Conservation (phyloP, 2,329 filamentous ascomycete species). For the Sporothrix brasiliensis region DNA sequence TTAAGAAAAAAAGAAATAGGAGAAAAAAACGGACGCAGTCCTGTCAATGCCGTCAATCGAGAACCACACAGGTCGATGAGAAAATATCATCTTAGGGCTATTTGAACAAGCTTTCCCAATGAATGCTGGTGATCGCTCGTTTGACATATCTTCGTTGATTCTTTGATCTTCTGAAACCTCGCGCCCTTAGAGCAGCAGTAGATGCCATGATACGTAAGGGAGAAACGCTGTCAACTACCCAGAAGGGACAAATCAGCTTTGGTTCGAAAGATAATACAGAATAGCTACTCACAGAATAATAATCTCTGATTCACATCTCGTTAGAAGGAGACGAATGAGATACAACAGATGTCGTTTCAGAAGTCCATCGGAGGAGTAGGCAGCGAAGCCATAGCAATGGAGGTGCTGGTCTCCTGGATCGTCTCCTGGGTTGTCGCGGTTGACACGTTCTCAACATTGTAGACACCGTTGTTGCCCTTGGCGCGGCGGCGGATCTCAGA, state of each 20-base stretch:
- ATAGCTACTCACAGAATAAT: neutral
- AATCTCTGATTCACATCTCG: neutral
- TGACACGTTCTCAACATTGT: constrained; percentile 2
- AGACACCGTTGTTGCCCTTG: constrained; percentile 24
- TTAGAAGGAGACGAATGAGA: constrained; percentile 16
- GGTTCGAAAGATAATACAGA: neutral
- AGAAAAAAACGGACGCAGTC: too few species aligned
- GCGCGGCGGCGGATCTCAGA: constrained; percentile 35
- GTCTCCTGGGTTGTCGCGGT: neutral
- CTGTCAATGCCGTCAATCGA: too few species aligned
- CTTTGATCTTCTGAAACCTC: too few species aligned
- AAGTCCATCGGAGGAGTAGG: constrained; percentile 21
- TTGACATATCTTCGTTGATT: too few species aligned
- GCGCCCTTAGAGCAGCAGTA: neutral
- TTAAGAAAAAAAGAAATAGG: too few species aligned
- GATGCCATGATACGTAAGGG: neutral
- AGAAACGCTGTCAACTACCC: neutral
- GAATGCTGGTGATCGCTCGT: too few species aligned
- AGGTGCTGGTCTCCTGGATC: neutral
- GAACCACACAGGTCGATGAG: too few species aligned
- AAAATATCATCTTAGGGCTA: too few species aligned
- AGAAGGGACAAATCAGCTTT: neutral
- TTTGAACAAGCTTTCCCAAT: too few species aligned
- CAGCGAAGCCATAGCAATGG: neutral
- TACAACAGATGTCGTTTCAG: neutral